Base-by-base conservation (phyloP, 169 alveolate species). In the Babesia gibsoni region DNA sequence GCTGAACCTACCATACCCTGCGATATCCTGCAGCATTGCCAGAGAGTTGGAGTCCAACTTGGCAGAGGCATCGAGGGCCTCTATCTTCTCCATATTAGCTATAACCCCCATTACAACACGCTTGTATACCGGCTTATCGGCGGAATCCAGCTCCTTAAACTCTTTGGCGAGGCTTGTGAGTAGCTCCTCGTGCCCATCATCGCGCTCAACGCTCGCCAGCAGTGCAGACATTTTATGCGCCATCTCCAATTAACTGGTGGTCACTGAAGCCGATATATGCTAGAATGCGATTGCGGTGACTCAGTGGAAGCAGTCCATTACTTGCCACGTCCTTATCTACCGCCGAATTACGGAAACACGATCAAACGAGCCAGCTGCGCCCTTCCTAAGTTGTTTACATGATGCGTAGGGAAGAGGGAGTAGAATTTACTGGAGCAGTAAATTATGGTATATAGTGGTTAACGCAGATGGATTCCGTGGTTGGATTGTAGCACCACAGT, bases 11-110 rank as follows among this genome's bases (percentile, higher is more conserved):
- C 82, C 83, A 10, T 6, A 48, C 27, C 59, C 35, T 5, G 82
- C 82, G 36, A 67, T 46, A 39, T 67, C 83, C 53, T 67, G 69
- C 23, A 78, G 37, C 42, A 66, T 0, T 0, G 58, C 16, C 54
- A 36, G 30, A 49, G 78, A 52, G n/a, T 78, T 82, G 27, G 48
- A 33, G 65, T 56, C 68, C 14, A 78, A 50, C 22, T 68, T 32
- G 42, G 37, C 82, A 4, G 50, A 20, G 18, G 42, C 12, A 0
- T 67, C 74, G 10, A 35, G 29, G 10, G 22, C 27, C 4, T 78
- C 79, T n/a, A 20, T 48, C 22, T n/a, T 12, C 23, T 25, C 23
- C 52, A 78, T 37, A 16, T 43, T 66, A 32, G 18, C 58, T 1
- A 57, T 9, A 4, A 61, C 66, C 18, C 68, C 66, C 33, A 45